These are phyloP conservation scores for Harringtonia aguacate DNA, from an alignment of 2,329 filamentous ascomycete genomes.

Conservation along the genomic window DNA sequence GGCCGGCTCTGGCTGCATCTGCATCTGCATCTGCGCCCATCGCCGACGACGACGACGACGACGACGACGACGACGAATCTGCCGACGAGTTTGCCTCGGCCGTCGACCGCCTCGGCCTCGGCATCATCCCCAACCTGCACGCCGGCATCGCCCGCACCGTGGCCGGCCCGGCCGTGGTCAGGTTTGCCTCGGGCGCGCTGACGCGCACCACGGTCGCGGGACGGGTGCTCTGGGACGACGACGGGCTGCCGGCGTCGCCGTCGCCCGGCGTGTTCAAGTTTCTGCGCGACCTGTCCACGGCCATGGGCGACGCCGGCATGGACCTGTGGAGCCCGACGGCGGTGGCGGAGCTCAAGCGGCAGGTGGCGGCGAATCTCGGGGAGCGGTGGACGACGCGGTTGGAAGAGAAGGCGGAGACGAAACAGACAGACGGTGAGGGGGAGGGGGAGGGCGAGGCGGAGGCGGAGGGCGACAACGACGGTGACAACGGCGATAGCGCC, in stretches of 20 bases:
- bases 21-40: too few relatives aligned
- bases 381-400: constrained; percentile 35
- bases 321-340: constrained; percentile 75
- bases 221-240: constrained; percentile 69
- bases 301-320: constrained; percentile 60
- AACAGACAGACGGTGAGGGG: background rate
- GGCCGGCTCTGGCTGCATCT: too few relatives aligned
- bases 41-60: background rate
- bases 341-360: constrained; percentile 50
- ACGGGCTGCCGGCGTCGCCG: constrained; percentile 68
- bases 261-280: constrained; percentile 66
- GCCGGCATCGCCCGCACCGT: constrained; percentile 45
- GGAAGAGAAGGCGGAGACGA: constrained; percentile 12
- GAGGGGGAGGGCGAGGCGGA: constrained; percentile 11
- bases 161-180: constrained; percentile 34
- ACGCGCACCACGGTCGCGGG: constrained; percentile 42
- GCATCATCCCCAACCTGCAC: constrained; percentile 55
- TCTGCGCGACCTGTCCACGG: constrained; percentile 49
- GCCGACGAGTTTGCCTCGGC: background rate
- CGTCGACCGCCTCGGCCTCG: constrained; percentile 42
- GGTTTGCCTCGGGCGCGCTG: constrained; percentile 31
- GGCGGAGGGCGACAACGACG: constrained; percentile 10
- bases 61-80: background rate
- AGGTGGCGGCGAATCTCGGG: constrained; percentile 40
- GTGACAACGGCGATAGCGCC: constrained; percentile 9